Percentiles rank a stretch among this genome's conserved stretches.
Conservation (phyloP, 768 basidiomycete genomes). For the Steccherinum ochraceum region DNA sequence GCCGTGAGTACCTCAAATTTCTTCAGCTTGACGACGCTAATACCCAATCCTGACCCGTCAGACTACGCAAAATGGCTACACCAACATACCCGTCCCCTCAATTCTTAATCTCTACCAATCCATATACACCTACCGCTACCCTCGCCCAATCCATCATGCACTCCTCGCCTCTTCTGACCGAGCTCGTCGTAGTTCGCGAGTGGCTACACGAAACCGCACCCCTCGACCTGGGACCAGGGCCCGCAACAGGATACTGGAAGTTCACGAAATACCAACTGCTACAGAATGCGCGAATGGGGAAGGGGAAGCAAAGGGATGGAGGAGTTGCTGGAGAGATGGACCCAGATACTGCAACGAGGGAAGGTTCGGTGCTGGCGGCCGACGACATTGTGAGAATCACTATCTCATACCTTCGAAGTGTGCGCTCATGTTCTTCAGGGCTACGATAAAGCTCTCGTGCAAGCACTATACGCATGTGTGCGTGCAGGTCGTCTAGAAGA, state of each 20-base stretch:
- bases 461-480: conserved; percentile 75
- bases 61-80: conserved; percentile 65
- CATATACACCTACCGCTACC: conserved; percentile 74
- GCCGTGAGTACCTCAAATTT: conserved; percentile 45
- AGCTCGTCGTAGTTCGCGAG: conserved; percentile 79
- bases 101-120: conserved; percentile 59
- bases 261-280: conserved; percentile 73
- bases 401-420: neutral
- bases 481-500: conserved; percentile 82
- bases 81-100: conserved; percentile 41
- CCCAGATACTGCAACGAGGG: conserved; percentile 68
- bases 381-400: conserved; percentile 66
- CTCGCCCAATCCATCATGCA: conserved; percentile 71
- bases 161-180: conserved; percentile 58
- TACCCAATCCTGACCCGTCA: conserved; percentile 17
- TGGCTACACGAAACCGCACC: conserved; percentile 82
- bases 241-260: conserved; percentile 77
- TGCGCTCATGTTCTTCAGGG: conserved; percentile 37
- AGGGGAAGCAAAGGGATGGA: conserved; percentile 28
- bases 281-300: conserved; percentile 52
- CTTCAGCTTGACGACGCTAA: neutral
- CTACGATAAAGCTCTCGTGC: conserved; percentile 72
- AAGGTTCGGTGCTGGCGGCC: conserved; percentile 52
- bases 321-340: conserved; percentile 67
- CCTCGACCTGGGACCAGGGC: conserved; percentile 57